Conservation (phyloP, 306 rosid genomes). For the Prunus mira region DNA sequence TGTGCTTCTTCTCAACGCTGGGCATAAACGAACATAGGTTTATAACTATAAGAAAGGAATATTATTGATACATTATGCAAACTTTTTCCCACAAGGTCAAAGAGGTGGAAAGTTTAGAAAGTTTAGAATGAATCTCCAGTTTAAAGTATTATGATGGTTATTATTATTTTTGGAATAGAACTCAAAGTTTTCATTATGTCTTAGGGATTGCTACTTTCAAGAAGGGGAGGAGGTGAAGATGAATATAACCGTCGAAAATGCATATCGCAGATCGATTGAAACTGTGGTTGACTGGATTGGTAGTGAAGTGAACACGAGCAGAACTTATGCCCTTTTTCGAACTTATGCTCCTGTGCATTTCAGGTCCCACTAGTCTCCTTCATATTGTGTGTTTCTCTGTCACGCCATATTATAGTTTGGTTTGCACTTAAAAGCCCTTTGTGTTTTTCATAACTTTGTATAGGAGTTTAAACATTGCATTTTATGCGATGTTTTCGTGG, state of each 20-base stretch:
- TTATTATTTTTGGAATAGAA: neutral
- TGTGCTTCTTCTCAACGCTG: conserved; percentile 73
- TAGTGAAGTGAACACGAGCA: conserved; percentile 58
- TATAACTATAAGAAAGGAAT: neutral
- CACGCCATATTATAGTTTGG: neutral
- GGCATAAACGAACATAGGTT: conserved; percentile 28
- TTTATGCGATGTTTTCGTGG: too few relatives aligned
- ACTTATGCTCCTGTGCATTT: conserved; percentile 88
- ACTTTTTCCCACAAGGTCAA: too few relatives aligned
- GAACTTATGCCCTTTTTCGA: conserved; percentile 71
- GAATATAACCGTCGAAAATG: conserved; percentile 64
- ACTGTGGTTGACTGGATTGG: conserved; percentile 63
- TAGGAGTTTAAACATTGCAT: too few relatives aligned
- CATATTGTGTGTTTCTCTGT: conserved; percentile 3
- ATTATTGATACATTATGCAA: neutral
- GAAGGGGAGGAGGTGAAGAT: conserved; percentile 58
- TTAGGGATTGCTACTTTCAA: conserved; percentile 61
- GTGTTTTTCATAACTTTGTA: neutral
- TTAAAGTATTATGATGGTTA: neutral
- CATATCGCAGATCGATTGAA: conserved; percentile 61
- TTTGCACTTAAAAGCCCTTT: neutral
- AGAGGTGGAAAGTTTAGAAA: neutral
- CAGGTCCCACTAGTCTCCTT: conserved; percentile 36
- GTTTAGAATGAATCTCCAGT: too few relatives aligned
- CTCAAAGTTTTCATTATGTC: neutral